Conservation (phyloP, 257 asterid genomes). For the Galeopsis tetrahit region DNA sequence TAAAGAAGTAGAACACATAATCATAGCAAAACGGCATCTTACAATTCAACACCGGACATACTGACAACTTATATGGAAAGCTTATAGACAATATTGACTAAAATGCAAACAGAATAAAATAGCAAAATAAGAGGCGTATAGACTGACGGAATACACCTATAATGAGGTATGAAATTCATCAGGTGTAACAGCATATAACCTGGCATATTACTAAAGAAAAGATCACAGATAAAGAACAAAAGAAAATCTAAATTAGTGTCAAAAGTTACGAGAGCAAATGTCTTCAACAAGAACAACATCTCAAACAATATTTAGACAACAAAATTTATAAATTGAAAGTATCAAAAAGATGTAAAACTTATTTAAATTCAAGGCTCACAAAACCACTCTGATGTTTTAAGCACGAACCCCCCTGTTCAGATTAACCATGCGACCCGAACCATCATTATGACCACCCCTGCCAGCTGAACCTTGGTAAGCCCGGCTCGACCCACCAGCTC, state of each 20-base stretch:
- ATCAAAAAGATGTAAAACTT: slow-evolving; percentile 4
- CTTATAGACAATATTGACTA: no score
- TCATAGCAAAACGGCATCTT: no score
- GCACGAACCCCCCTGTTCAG: slow-evolving; percentile 75
- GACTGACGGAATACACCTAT: no score
- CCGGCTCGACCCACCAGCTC: slow-evolving; percentile 60
- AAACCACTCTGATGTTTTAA: slow-evolving; percentile 28
- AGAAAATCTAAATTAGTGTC: neutral
- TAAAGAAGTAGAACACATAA: no score
- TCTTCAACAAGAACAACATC: neutral
- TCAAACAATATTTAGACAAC: neutral
- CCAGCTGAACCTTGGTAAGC: slow-evolving; percentile 54
- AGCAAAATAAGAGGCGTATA: no score
- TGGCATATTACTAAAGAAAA: no score
- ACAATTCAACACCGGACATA: no score
- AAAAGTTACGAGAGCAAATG: neutral
- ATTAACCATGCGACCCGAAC: slow-evolving; percentile 77
- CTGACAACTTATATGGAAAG: no score
- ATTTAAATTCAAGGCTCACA: neutral
- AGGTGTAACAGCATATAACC: no score
- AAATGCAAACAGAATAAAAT: no score
- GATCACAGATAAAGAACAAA: neutral
- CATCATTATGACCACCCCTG: slow-evolving; percentile 67
- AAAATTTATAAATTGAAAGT: neutral
- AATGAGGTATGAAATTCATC: no score